Conservation (phyloP, 2,329 filamentous ascomycete species). For the Fusarium siculi region DNA sequence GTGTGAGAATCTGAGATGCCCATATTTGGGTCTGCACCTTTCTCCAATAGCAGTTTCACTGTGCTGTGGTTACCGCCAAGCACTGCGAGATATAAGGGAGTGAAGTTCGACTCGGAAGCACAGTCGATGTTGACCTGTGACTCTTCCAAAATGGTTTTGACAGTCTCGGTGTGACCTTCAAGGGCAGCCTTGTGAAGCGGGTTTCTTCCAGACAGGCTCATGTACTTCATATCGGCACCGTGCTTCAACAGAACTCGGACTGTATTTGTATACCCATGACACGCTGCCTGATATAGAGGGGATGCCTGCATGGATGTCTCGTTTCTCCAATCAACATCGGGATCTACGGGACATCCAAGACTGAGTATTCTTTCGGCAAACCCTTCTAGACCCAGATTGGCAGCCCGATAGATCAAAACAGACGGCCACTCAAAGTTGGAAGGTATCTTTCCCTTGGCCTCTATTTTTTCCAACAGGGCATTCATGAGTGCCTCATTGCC, state of each 20-base stretch:
- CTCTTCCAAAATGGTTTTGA: not conserved
- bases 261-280: not conserved
- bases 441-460: not conserved
- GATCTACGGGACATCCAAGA: not conserved
- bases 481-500: not conserved
- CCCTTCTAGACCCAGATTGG: not conserved
- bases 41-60: not conserved
- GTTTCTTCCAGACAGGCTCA: not conserved
- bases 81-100: not conserved
- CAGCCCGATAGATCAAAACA: not conserved
- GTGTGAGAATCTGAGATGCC: not conserved
- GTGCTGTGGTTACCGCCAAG: not conserved
- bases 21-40: conserved; percentile 4
- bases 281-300: not conserved
- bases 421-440: not conserved
- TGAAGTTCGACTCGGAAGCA: not conserved
- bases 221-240: not conserved
- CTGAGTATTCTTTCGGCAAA: not conserved
- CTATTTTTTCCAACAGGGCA: not conserved
- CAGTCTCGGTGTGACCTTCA: not conserved
- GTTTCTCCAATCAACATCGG: not conserved
- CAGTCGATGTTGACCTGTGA: not conserved
- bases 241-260: not conserved
- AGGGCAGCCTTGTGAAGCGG: not conserved
- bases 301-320: not conserved